Evolutionary conservation across 805 yeast genomes (phyloP), one percentile per base, ranked within the genome.

Genomic region (Metschnikowia shivogae): DNA sequence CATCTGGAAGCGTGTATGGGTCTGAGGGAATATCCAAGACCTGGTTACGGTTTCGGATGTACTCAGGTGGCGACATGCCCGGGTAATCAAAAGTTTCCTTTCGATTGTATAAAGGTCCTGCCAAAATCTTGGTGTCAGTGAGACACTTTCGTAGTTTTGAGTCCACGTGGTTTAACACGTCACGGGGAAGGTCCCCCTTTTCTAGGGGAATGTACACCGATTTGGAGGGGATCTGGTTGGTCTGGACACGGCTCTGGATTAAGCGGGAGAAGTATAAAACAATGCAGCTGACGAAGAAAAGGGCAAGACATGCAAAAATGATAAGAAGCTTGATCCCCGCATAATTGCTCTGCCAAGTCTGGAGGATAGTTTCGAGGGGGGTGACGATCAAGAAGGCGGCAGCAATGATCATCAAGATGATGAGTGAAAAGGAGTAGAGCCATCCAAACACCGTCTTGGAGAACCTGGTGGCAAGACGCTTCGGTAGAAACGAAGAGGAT

Each of bases 281-380:
- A 0, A 81, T 50, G 3, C 81, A 64, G 6, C 76, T 53, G 0
- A 84, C 46, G 1, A 81, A 68, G 50, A 86, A 80, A 1, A 80
- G 64, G 2, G 81, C 87, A 55, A 86, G 73, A 6, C 85, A 88
- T 36, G 81, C 77, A 6, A 86, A 80, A 17, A 89, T 87, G 47
- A 90, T 87, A 50, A 90, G 83, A 3, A 92, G 79, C 60, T 89
- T 88, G 60, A 87, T 70, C 1, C 87, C 93, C 54, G 86, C 79
- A 48, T 78, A 77, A 10, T 73, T 64, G 4, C 79, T 65, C 6
- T 70, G 69, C 3, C 80, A 70, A 1, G 84, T 73, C 53, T 79
- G 77, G 1, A 77, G 69, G 48, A 89, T 80, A 27, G 89, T 80
- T 63, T 92, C 97, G 12, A 89, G 77, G 0, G 95, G 95, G 0